Evolutionary conservation across 2,329 filamentous ascomycete species (phyloP).

Genomic region (Talaromyces sp.): DNA sequence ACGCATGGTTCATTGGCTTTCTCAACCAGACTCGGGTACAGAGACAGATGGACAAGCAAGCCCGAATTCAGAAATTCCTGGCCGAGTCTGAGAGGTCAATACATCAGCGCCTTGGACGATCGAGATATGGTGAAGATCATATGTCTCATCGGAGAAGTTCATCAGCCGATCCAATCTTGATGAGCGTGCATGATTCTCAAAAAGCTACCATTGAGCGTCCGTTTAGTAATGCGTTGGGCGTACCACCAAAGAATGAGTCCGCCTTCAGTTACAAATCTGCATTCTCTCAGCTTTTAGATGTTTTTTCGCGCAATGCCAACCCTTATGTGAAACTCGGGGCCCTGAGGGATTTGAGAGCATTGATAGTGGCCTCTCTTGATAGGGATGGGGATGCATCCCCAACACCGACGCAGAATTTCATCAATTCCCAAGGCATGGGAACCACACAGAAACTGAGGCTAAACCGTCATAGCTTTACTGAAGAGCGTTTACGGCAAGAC

Average conservation of each 20-base stretch:
- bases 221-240: conserved; percentile 3
- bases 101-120: conserved; percentile 25
- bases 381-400: conserved; percentile 47
- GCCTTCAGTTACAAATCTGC: conserved; percentile 75
- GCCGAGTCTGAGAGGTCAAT: conserved; percentile 35
- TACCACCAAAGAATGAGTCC: conserved; percentile 37
- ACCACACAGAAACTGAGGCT: conserved; percentile 21
- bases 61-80: conserved; percentile 39
- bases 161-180: conserved; percentile 30
- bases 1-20: conserved; percentile 69
- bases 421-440: conserved; percentile 7
- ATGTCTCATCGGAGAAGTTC: conserved; percentile 31
- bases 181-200: not conserved
- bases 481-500: conserved; percentile 21
- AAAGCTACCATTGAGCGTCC: not conserved
- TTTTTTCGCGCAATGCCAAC: conserved; percentile 86
- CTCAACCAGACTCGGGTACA: conserved; percentile 50
- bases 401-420: conserved; percentile 10
- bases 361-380: conserved; percentile 73
- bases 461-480: conserved; percentile 34
- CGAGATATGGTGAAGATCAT: conserved; percentile 17
- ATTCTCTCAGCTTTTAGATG: conserved; percentile 74
- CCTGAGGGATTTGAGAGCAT: conserved; percentile 74
- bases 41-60: conserved; percentile 39
- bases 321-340: conserved; percentile 82